Evolutionary conservation across 2,329 filamentous ascomycete genomes (phyloP).

Genomic region (Cadophora sp.): DNA sequence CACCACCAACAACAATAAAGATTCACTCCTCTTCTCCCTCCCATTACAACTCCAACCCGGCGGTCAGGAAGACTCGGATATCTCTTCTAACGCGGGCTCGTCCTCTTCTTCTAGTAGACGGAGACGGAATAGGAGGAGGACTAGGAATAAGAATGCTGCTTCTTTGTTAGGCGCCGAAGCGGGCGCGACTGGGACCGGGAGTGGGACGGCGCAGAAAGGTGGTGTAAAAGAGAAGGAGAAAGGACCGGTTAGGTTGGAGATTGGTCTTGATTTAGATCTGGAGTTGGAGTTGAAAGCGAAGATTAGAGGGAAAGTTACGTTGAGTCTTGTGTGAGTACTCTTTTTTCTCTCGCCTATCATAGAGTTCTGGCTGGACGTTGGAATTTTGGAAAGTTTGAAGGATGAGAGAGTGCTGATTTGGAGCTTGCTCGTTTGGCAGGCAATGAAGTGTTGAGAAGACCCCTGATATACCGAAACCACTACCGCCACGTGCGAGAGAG

Average conservation of each 20-base stretch:
- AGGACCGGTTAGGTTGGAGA: constrained; percentile 28
- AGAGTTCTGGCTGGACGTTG: background rate
- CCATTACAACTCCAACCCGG: constrained; percentile 3
- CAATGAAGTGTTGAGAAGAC: constrained; percentile 31
- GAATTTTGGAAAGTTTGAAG: background rate
- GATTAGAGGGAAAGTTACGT: constrained; percentile 28
- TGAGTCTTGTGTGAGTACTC: constrained; percentile 29
- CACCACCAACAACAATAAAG: constrained; percentile 15
- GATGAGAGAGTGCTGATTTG: constrained; percentile 15
- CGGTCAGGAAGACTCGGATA: constrained; percentile 27
- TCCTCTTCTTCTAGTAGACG: constrained; percentile 19
- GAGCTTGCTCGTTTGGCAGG: constrained; percentile 19
- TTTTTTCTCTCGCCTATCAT: background rate
- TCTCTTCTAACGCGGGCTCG: constrained; percentile 28
- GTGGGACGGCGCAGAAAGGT: background rate
- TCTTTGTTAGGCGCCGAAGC: background rate
- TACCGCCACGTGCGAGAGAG: constrained; percentile 9
- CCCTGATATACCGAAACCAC: background rate
- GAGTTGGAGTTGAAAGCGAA: constrained; percentile 32
- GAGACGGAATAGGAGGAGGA: constrained; percentile 17
- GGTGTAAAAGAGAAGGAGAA: constrained; percentile 8
- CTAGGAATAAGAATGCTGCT: constrained; percentile 16
- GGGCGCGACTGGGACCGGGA: background rate
- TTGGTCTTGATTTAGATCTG: constrained; percentile 30
- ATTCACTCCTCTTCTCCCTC: constrained; percentile 20